Percentiles rank a stretch among this genome's conserved stretches.
Conservation (phyloP, 768 basidiomycete genomes). For the Porpolomopsis calyptriformis region DNA sequence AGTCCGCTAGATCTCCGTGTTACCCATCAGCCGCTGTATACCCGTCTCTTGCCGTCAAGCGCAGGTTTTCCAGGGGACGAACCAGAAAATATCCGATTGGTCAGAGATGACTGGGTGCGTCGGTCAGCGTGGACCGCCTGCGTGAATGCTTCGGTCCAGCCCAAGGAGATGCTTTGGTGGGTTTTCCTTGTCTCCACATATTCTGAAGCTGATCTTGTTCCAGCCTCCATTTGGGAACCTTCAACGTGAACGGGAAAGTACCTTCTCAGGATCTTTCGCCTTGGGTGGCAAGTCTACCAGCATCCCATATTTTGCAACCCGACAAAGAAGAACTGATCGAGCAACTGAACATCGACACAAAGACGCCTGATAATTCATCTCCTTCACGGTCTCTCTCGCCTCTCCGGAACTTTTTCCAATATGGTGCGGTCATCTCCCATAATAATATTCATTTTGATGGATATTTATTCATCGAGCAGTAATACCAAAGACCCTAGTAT, state of each 20-base stretch:
- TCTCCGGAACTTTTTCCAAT: not conserved
- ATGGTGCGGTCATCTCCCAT: not conserved
- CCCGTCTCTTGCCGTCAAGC: conserved; percentile 45
- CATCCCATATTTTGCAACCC: not conserved
- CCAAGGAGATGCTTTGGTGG: conserved; percentile 20
- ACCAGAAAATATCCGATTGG: conserved; percentile 38
- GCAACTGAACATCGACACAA: conserved; percentile 12
- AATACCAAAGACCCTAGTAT: not conserved
- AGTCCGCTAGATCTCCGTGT: conserved; percentile 48
- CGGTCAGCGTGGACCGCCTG: conserved; percentile 29
- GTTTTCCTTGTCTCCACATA: not conserved
- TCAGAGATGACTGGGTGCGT: conserved; percentile 59
- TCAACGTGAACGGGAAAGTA: conserved; percentile 74
- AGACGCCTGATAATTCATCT: not conserved
- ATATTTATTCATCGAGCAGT: not conserved
- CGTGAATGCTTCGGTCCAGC: conserved; percentile 20
- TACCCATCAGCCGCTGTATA: conserved; percentile 35
- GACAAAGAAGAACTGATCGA: not conserved
- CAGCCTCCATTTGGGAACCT: conserved; percentile 66
- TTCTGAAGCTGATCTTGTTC: not conserved
- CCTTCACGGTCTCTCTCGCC: not conserved
- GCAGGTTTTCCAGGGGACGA: conserved; percentile 62
- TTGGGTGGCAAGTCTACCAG: conserved; percentile 41
- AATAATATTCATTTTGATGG: not conserved
- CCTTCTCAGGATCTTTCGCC: conserved; percentile 62